Evolutionary conservation across 2,329 filamentous ascomycete genomes (phyloP).

Genomic region (Fusarium sp.): DNA sequence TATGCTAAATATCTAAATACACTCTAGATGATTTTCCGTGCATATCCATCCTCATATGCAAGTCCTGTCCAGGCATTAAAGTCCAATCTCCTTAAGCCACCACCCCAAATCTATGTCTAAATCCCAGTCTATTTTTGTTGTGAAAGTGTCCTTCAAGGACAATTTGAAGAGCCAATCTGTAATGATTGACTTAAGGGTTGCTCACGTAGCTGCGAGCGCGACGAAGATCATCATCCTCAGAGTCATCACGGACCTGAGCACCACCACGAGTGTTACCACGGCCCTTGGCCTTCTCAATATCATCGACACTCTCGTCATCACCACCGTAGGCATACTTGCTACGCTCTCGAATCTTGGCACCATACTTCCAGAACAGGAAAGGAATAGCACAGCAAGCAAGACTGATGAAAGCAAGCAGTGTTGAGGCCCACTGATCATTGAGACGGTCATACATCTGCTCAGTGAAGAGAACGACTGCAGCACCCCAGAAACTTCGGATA

Average conservation of each 20-base stretch:
- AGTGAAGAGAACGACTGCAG: constrained; percentile 81
- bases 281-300: constrained; percentile 55
- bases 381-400: constrained; percentile 86
- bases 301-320: constrained; percentile 58
- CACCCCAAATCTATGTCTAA: constrained; percentile 18
- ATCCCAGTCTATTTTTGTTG: constrained; percentile 11
- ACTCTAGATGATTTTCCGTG: constrained; percentile 12
- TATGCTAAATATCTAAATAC: constrained; percentile 40
- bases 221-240: constrained; percentile 56
- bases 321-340: constrained; percentile 81
- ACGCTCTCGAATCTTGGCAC: constrained; percentile 74
- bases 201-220: constrained; percentile 61
- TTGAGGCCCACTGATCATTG: constrained; percentile 81
- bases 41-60: constrained; percentile 22
- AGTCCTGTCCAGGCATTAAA: constrained; percentile 25
- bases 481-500: constrained; percentile 84
- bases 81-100: not conserved
- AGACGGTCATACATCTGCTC: constrained; percentile 82
- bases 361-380: constrained; percentile 83
- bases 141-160: not conserved
- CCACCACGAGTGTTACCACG: constrained; percentile 37
- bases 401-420: constrained; percentile 78
- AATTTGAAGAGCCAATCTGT: not conserved
- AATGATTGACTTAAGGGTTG: constrained; percentile 53
- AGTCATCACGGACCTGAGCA: constrained; percentile 48